Conservation (phyloP, 148 eudicot species). For the Dianthus caryophyllus region DNA sequence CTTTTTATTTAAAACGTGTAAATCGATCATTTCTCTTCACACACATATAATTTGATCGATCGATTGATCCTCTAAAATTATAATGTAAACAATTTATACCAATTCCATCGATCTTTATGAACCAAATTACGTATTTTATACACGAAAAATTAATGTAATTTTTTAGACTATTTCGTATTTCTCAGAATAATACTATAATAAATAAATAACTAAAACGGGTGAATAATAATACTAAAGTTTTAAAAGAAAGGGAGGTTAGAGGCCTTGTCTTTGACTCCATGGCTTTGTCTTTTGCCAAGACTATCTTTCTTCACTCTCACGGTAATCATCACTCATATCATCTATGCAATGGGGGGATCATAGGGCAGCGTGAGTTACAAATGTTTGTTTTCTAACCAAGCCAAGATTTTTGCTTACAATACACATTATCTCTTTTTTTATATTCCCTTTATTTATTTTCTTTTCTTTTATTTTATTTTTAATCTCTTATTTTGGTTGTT, state of each 20-base stretch:
- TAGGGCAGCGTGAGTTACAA: conserved; percentile 30
- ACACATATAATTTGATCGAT: no score
- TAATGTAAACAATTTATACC: no score
- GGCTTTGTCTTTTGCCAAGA: conserved; percentile 35
- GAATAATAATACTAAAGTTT: not conserved
- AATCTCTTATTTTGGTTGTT: not conserved
- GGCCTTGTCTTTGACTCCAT: conserved; percentile 56
- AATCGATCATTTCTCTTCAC: no score
- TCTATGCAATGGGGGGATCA: conserved; percentile 26
- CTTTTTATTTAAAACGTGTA: no score
- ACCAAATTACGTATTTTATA: no score
- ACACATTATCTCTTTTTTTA: conserved; percentile 32
- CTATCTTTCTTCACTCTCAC: conserved; percentile 46
- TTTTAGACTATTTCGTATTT: no score
- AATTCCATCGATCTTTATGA: no score
- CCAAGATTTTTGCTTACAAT: conserved; percentile 51
- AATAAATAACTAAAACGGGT: no score
- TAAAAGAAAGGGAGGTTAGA: conserved; percentile 9
- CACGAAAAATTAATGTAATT: no score
- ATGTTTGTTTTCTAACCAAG: conserved; percentile 43
- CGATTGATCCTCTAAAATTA: no score
- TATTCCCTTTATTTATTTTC: not conserved
- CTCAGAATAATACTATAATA: no score
- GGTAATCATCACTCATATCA: conserved; percentile 45
- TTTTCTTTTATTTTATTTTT: no score